Percentiles rank a stretch among this genome's conserved stretches.
phyloP scores from a whole-genome alignment of 73 alveolate genomes.

The Symbiodinium pilosum region DNA sequence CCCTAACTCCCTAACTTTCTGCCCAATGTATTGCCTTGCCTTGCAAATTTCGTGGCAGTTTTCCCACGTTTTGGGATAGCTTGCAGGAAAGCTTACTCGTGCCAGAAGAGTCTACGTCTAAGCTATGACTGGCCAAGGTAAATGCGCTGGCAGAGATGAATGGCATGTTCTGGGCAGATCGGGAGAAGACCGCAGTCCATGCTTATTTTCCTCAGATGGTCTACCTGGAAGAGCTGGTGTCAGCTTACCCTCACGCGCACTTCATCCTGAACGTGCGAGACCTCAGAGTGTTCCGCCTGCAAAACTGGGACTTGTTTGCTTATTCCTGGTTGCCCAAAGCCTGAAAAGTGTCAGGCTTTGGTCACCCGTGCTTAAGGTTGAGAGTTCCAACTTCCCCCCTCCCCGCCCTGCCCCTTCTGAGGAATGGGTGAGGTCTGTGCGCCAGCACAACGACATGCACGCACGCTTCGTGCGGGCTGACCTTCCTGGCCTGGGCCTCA shows the following conservation, averaged over 20 bases:
- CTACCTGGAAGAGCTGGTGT: conserved; percentile 7
- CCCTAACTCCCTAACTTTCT: too few species aligned
- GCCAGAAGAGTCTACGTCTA: too few species aligned
- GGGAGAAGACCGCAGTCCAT: background rate
- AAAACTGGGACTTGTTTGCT: background rate
- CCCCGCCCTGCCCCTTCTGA: background rate
- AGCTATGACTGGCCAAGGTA: too few species aligned
- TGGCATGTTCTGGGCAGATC: background rate
- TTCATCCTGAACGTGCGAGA: conserved; percentile 45
- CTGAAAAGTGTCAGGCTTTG: background rate
- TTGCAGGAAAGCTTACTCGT: too few species aligned
- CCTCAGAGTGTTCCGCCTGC: background rate
- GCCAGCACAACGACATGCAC: conserved; percentile 54
- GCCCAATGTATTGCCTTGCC: too few species aligned
- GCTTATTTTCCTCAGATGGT: conserved; percentile 68
- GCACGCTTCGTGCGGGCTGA: conserved; percentile 27
- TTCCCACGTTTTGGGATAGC: too few species aligned
- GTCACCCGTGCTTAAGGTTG: background rate
- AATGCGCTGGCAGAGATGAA: background rate
- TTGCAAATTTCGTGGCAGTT: too few species aligned
- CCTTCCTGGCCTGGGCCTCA: conserved; percentile 20
- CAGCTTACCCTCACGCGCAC: conserved; percentile 47
- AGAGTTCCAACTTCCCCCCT: background rate
- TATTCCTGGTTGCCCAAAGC: background rate
- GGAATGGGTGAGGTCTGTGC: conserved; percentile 53